Evolutionary conservation across 805 yeast genomes (phyloP).

Genomic region (Kuraishia capsulata): DNA sequence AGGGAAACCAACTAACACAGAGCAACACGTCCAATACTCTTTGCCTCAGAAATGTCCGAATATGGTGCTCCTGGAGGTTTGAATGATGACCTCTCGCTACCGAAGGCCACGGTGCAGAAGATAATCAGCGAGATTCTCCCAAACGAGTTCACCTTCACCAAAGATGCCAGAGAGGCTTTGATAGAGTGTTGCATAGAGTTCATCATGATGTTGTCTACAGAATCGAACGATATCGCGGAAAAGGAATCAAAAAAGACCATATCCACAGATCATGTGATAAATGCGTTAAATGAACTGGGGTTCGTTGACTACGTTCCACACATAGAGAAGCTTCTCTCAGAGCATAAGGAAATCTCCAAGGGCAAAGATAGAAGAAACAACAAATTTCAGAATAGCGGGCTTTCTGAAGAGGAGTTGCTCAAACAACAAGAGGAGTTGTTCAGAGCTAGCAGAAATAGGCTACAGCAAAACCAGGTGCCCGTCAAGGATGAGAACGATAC

Average conservation of each 20-base stretch:
- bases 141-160: slow-evolving; percentile 76
- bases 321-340: slow-evolving; percentile 67
- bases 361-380: slow-evolving; percentile 86
- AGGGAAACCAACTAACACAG: too few relatives aligned
- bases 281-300: slow-evolving; percentile 81
- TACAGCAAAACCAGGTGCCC: slow-evolving; percentile 14
- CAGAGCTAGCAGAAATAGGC: slow-evolving; percentile 32
- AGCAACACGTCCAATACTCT: too few relatives aligned
- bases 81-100: slow-evolving; percentile 24
- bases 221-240: slow-evolving; percentile 93
- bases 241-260: slow-evolving; percentile 94
- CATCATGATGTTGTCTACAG: slow-evolving; percentile 88
- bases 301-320: slow-evolving; percentile 78
- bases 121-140: slow-evolving; percentile 87
- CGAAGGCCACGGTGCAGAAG: slow-evolving; percentile 87
- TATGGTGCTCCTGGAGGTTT: neutral
- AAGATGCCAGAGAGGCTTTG: slow-evolving; percentile 90
- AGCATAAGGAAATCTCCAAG: slow-evolving; percentile 82
- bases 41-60: slow-evolving; percentile 11
- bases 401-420: slow-evolving; percentile 85
- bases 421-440: slow-evolving; percentile 90
- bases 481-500: neutral
- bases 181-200: slow-evolving; percentile 96
- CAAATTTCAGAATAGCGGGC: slow-evolving; percentile 87
- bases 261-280: slow-evolving; percentile 91